Base-by-base conservation (phyloP, 176 grass and related monocot species). In the Dendrocalamus sinicus region DNA sequence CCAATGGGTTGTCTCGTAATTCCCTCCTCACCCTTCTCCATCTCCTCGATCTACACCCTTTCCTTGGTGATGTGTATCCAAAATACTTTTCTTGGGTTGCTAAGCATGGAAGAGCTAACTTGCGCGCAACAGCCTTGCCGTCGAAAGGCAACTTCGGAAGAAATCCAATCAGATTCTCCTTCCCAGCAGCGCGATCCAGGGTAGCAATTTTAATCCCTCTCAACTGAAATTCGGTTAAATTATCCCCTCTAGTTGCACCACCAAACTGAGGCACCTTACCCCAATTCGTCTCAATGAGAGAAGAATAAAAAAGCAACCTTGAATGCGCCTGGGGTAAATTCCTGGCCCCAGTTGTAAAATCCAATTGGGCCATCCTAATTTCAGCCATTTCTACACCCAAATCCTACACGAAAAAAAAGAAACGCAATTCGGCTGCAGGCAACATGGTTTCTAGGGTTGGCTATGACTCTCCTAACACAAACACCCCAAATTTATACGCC, bases 11-110 rank as follows among this genome's bases (percentile, higher is more conserved):
- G 60, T 85, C 87, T 24, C 7, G 70, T 52, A 50, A 57, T 47
- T 85, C 76, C 84, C 93, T 85, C 67, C 72, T 86, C 0, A 85
- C 79, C 53, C 90, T 95, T 57, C 83, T 92, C 93, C 93, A 91
- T 19, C 82, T 92, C 83, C 66, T 79, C 16, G 73, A 55, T 45
- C 70, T 62, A 83, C 32, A 76, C 32, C 65, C 76, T 71, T 89
- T 90, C 57, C 46, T 61, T 17, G 88, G 58, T 7, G 83, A 71
- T 13, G 59, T 51, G 9, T 87, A 22, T 1, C 12, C 35, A 47
- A 44, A 19, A 88, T 76, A 55, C 79, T 88, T 89, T 58, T 79
- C 70, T 81, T 57, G 73, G 9, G 41, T 30, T 8, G 30, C 41
- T 15, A 79, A 14, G 16, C 43, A 78, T 37, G 63, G n/a, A 16